Evolutionary conservation across 805 yeast species (phyloP).

Genomic region (Lachancea mirantina): DNA sequence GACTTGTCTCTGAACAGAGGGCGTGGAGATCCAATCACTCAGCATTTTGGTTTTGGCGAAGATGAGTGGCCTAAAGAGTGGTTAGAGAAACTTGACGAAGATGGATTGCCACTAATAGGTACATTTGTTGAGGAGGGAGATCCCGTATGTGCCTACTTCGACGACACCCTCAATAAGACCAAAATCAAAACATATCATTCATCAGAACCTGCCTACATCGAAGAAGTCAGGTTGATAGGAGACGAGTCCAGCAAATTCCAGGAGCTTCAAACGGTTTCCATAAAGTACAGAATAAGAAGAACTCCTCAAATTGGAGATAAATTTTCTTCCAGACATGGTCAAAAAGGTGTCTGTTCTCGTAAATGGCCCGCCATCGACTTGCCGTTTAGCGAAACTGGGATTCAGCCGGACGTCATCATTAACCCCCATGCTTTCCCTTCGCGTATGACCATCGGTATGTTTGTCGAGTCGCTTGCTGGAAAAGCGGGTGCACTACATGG

Average conservation of each 20-base stretch:
- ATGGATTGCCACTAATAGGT: constrained; percentile 90
- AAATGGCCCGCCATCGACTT: constrained; percentile 96
- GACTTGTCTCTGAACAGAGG: constrained; percentile 72
- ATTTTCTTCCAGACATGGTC: constrained; percentile 96
- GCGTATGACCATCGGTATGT: constrained; percentile 99
- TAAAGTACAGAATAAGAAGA: constrained; percentile 87
- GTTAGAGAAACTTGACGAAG: constrained; percentile 81
- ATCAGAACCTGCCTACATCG: constrained; percentile 88
- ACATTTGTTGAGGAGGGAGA: constrained; percentile 88
- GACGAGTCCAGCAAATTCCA: constrained; percentile 60
- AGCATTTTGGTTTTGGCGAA: constrained; percentile 88
- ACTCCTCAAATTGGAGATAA: constrained; percentile 95
- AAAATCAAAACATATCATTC: constrained; percentile 90
- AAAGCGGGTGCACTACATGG: constrained; percentile 98
- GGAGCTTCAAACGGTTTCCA: constrained; percentile 78
- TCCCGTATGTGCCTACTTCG: constrained; percentile 88
- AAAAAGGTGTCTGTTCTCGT: constrained; percentile 96
- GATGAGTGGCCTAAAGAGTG: constrained; percentile 91
- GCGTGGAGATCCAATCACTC: constrained; percentile 90
- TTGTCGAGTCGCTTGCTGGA: constrained; percentile 97
- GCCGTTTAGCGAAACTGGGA: constrained; percentile 96
- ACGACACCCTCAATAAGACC: constrained; percentile 85
- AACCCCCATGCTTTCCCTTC: constrained; percentile 99
- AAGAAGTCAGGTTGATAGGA: constrained; percentile 87
- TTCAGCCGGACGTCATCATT: constrained; percentile 94